These are phyloP conservation scores for Leucocoprinus sp. DNA, from an alignment of 768 basidiomycete species.

Conservation along the genomic window DNA sequence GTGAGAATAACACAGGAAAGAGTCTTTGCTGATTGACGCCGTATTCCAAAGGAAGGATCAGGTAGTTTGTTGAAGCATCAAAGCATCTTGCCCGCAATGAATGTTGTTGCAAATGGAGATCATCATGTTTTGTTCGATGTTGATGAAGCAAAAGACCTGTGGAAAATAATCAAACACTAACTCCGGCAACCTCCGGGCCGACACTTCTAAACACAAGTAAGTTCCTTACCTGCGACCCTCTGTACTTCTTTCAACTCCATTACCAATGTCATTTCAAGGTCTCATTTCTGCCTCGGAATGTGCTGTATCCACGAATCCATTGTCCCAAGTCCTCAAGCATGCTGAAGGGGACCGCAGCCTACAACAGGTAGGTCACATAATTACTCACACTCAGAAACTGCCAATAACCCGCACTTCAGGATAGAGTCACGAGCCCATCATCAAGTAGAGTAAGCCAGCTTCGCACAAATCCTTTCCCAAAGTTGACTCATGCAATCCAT, in stretches of 20 bases:
- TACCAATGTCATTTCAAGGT: slow-evolving; percentile 63
- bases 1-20: too few relatives aligned
- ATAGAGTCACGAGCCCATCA: slow-evolving; percentile 67
- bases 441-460: slow-evolving; percentile 48
- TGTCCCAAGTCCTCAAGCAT: slow-evolving; percentile 85
- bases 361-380: slow-evolving; percentile 54
- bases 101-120: too few relatives aligned
- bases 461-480: not conserved
- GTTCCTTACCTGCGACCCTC: slow-evolving; percentile 2
- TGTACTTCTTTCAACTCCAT: not conserved
- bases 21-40: too few relatives aligned
- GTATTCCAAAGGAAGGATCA: too few relatives aligned
- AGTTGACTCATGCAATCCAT: not conserved
- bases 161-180: slow-evolving; percentile 13
- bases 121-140: too few relatives aligned
- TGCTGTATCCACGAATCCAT: slow-evolving; percentile 73
- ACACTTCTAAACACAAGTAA: slow-evolving; percentile 15
- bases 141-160: not conserved
- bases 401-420: slow-evolving; percentile 32
- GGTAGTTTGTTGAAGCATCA: too few relatives aligned
- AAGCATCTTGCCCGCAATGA: too few relatives aligned
- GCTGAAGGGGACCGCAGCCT: slow-evolving; percentile 83
- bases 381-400: slow-evolving; percentile 1
- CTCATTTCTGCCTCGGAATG: slow-evolving; percentile 89
- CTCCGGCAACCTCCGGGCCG: slow-evolving; percentile 23